Evolutionary conservation across 208 protist genomes (phyloP).

Genomic region (Trypanosoma boissoni): DNA sequence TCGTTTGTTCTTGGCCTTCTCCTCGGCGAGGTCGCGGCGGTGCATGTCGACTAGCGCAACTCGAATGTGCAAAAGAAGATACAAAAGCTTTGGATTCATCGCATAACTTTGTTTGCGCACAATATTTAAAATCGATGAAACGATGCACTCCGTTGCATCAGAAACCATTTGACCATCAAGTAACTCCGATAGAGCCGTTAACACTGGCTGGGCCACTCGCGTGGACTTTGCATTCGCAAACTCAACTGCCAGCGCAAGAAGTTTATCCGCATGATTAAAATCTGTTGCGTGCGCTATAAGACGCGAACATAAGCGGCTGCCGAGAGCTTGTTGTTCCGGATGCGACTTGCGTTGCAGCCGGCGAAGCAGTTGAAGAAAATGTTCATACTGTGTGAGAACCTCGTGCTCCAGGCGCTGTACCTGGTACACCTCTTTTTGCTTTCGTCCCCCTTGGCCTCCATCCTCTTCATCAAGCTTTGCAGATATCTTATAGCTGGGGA

Average conservation of each 20-base stretch:
- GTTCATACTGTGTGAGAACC: conserved; percentile 88
- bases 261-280: conserved; percentile 87
- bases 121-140: conserved; percentile 78
- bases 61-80: conserved; percentile 88
- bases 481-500: conserved; percentile 89
- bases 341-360: conserved; percentile 82
- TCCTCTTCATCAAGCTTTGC: conserved; percentile 76
- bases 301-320: conserved; percentile 80
- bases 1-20: conserved; percentile 90
- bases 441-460: conserved; percentile 63
- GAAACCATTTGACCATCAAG: conserved; percentile 88
- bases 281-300: conserved; percentile 75
- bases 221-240: conserved; percentile 89
- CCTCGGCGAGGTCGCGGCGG: conserved; percentile 83
- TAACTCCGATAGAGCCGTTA: conserved; percentile 73
- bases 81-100: conserved; percentile 90
- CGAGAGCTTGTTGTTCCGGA: conserved; percentile 91
- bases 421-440: conserved; percentile 90
- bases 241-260: conserved; percentile 73
- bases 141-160: conserved; percentile 80
- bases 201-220: conserved; percentile 79
- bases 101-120: conserved; percentile 89
- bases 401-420: conserved; percentile 90
- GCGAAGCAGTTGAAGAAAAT: conserved; percentile 90
- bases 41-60: conserved; percentile 91